Evolutionary conservation across 1,139 yeast genomes (phyloP).

Genomic region (Candida glucosophila): DNA sequence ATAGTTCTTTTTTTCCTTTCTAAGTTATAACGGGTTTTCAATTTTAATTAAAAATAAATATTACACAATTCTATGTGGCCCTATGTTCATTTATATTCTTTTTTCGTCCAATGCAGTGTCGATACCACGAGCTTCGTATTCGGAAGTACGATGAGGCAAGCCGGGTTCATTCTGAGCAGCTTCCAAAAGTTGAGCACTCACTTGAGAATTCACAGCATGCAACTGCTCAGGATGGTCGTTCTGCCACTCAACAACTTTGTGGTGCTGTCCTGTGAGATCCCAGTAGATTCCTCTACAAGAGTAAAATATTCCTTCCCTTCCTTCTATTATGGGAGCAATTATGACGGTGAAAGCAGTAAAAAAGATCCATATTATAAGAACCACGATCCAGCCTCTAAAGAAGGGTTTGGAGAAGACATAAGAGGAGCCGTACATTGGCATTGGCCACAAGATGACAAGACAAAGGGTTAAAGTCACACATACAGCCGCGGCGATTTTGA

Average conservation of each 20-base stretch:
- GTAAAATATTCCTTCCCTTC: slow-evolving; percentile 52
- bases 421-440: slow-evolving; percentile 77
- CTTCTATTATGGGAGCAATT: slow-evolving; percentile 58
- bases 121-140: too few relatives aligned
- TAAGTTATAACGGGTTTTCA: too few relatives aligned
- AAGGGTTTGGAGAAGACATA: slow-evolving; percentile 64
- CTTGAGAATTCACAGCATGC: slow-evolving; percentile 59
- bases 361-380: slow-evolving; percentile 66
- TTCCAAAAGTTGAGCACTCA: slow-evolving; percentile 28
- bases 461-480: slow-evolving; percentile 52
- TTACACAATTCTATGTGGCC: too few relatives aligned
- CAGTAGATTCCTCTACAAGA: slow-evolving; percentile 73
- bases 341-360: slow-evolving; percentile 48
- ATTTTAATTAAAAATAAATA: too few relatives aligned
- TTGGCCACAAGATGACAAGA: slow-evolving; percentile 69
- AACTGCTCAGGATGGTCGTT: slow-evolving; percentile 55
- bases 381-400: slow-evolving; percentile 79
- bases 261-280: slow-evolving; percentile 70
- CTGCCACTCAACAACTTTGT: slow-evolving; percentile 71
- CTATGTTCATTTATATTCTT: too few relatives aligned
- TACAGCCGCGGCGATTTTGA: slow-evolving; percentile 46
- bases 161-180: too few relatives aligned
- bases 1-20: too few relatives aligned
- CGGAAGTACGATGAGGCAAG: too few relatives aligned
- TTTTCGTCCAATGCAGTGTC: too few relatives aligned